phyloP scores from a whole-genome alignment of 2,329 filamentous ascomycete genomes.

The Fusarium gaditjirri region DNA sequence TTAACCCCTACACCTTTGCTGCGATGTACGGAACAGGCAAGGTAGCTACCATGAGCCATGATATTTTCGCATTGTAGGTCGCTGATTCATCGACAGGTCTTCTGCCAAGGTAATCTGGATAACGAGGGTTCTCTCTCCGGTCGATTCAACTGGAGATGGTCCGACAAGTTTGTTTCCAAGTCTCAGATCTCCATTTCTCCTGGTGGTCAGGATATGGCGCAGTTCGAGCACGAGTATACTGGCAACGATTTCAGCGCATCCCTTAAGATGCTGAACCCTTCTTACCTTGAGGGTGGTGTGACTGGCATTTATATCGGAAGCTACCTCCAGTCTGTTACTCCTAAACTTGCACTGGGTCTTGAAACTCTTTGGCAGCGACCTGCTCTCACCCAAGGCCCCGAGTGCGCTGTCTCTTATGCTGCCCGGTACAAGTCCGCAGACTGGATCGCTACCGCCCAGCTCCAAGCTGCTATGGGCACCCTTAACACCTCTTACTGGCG shows the following conservation, averaged over 20 bases:
- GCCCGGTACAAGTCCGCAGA: constrained; percentile 90
- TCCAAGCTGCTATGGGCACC: constrained; percentile 83
- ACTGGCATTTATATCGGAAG: constrained; percentile 96
- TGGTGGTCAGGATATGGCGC: constrained; percentile 85
- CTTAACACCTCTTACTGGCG: constrained; percentile 95
- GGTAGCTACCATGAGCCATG: constrained; percentile 60
- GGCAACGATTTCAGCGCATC: constrained; percentile 94
- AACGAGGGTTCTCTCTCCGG: constrained; percentile 89
- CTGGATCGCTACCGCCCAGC: constrained; percentile 92
- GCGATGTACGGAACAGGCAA: constrained; percentile 93
- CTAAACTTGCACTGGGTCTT: constrained; percentile 85
- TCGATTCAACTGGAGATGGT: constrained; percentile 94
- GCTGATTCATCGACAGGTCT: constrained; percentile 70
- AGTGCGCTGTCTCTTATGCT: constrained; percentile 89
- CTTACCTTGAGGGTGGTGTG: constrained; percentile 86
- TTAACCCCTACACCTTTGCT: constrained; percentile 95
- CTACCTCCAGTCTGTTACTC: constrained; percentile 94
- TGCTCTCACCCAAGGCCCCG: constrained; percentile 85
- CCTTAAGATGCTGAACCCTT: constrained; percentile 96
- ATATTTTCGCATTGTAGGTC: constrained; percentile 24
- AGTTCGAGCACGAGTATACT: constrained; percentile 95
- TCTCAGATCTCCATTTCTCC: constrained; percentile 86
- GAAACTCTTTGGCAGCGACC: constrained; percentile 95
- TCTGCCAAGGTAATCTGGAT: constrained; percentile 95
- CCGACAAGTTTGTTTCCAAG: constrained; percentile 82